Percentiles rank a stretch among this genome's conserved stretches.
phyloP scores from a whole-genome alignment of 2,329 filamentous ascomycete genomes.

The Metarhizium sp. region DNA sequence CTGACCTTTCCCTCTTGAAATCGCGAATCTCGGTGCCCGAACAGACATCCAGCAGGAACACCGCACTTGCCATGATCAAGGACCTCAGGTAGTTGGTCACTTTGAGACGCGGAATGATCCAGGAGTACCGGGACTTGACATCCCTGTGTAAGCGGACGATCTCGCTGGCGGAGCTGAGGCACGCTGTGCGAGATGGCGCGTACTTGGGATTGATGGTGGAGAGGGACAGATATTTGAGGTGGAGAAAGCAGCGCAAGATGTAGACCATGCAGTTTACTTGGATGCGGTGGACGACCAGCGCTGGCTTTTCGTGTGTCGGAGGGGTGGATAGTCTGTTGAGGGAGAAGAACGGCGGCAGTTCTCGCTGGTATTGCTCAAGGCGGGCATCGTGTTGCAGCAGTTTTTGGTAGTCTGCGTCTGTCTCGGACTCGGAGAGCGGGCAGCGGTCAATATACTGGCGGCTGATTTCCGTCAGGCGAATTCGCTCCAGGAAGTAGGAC shows the following conservation, averaged over 20 bases:
- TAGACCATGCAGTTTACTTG: slow-evolving; percentile 5
- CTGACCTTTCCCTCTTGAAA: not conserved
- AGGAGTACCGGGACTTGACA: not conserved
- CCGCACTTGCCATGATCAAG: slow-evolving; percentile 1
- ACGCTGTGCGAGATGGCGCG: not conserved
- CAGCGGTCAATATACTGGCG: slow-evolving; percentile 1
- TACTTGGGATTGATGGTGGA: not conserved
- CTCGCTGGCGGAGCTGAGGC: slow-evolving; percentile 1
- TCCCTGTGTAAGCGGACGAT: slow-evolving; percentile 2
- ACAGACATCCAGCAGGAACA: slow-evolving; percentile 4
- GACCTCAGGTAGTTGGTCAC: not conserved
- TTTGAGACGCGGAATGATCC: slow-evolving; percentile 1
- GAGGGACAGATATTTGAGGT: slow-evolving; percentile 2
- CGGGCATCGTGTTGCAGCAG: not conserved
- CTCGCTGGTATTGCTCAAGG: slow-evolving; percentile 1
- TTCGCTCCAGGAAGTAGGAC: not conserved
- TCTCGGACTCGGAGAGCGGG: not conserved
- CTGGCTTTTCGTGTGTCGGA: not conserved
- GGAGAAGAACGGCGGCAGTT: slow-evolving; percentile 1
- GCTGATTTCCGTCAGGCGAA: slow-evolving; percentile 2
- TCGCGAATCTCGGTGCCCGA: not conserved
- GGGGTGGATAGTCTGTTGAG: not conserved
- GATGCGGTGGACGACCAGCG: slow-evolving; percentile 1
- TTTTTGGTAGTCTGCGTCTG: slow-evolving; percentile 1
- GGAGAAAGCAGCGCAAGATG: slow-evolving; percentile 1